Percentiles rank a stretch among this genome's conserved stretches.
phyloP scores from a whole-genome alignment of 768 basidiomycete species.

The Boletus rubropictus region DNA sequence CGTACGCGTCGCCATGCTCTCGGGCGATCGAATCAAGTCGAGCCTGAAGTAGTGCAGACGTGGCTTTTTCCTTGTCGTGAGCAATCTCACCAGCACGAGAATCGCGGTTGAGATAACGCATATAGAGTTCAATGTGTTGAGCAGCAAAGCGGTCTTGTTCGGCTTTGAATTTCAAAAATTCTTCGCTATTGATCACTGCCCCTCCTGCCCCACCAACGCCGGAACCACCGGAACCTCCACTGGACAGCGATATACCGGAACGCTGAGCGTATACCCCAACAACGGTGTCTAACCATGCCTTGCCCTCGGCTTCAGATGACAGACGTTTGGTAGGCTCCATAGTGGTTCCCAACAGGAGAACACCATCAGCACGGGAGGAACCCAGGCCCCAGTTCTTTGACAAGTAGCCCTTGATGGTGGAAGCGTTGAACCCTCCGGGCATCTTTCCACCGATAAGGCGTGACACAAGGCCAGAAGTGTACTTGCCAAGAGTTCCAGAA shows the following conservation, averaged over 20 bases:
- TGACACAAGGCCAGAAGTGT: slow-evolving; percentile 83
- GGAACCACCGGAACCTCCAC: slow-evolving; percentile 57
- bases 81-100: slow-evolving; percentile 88
- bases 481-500: slow-evolving; percentile 86
- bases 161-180: slow-evolving; percentile 92
- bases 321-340: slow-evolving; percentile 94
- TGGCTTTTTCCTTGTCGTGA: slow-evolving; percentile 81
- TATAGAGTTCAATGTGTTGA: slow-evolving; percentile 93
- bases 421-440: slow-evolving; percentile 97
- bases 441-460: slow-evolving; percentile 93
- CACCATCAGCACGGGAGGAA: slow-evolving; percentile 79
- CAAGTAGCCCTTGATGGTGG: slow-evolving; percentile 83
- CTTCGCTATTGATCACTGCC: slow-evolving; percentile 93
- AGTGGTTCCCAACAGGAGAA: slow-evolving; percentile 85
- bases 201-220: slow-evolving; percentile 62
- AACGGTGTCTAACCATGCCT: slow-evolving; percentile 86
- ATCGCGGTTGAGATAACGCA: slow-evolving; percentile 93
- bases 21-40: slow-evolving; percentile 81
- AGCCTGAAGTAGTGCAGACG: slow-evolving; percentile 64
- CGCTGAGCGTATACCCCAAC: slow-evolving; percentile 84
- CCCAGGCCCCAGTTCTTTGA: slow-evolving; percentile 96
- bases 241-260: slow-evolving; percentile 76
- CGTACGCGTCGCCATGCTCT: slow-evolving; percentile 91
- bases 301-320: slow-evolving; percentile 85
- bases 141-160: slow-evolving; percentile 89